These are phyloP conservation scores for Sporothrix dimorphospora DNA, from an alignment of 2,329 filamentous ascomycete species.

Conservation along the genomic window DNA sequence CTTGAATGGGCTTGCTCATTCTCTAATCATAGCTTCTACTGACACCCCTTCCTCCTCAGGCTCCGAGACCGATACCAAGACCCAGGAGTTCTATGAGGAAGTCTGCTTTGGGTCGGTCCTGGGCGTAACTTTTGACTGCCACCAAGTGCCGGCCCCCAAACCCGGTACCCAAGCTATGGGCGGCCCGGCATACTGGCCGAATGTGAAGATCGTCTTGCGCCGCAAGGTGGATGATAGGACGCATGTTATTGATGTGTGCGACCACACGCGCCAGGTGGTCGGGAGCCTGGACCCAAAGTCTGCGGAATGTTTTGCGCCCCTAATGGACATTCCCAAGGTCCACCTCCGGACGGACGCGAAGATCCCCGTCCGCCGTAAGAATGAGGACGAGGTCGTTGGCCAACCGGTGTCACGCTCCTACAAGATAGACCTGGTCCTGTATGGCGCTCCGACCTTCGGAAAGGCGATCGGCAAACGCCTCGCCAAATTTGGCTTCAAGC, in stretches of 20 bases:
- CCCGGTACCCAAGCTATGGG: slow-evolving; percentile 63
- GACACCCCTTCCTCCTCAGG: slow-evolving; percentile 35
- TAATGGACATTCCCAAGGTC: slow-evolving; percentile 69
- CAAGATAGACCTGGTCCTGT: slow-evolving; percentile 73
- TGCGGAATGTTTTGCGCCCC: slow-evolving; percentile 67
- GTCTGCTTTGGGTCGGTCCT: slow-evolving; percentile 83
- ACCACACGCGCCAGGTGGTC: slow-evolving; percentile 71
- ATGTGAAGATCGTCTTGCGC: slow-evolving; percentile 72
- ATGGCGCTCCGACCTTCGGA: slow-evolving; percentile 71
- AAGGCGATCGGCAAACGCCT: slow-evolving; percentile 69
- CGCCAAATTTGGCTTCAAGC: slow-evolving; percentile 65
- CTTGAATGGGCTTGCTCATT: neutral
- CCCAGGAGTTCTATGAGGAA: slow-evolving; percentile 65
- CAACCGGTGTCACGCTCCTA: slow-evolving; percentile 63
- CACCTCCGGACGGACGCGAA: slow-evolving; percentile 73
- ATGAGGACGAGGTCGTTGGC: slow-evolving; percentile 66
- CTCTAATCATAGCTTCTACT: neutral
- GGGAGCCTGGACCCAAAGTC: slow-evolving; percentile 73
- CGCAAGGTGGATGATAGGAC: slow-evolving; percentile 59
- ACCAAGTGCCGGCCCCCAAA: slow-evolving; percentile 69
- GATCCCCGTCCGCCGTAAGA: slow-evolving; percentile 68
- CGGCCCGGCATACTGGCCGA: slow-evolving; percentile 66
- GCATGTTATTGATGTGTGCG: slow-evolving; percentile 70
- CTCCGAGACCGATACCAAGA: slow-evolving; percentile 58
- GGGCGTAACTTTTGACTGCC: slow-evolving; percentile 66